Evolutionary conservation across 1,284 basidiomycete genomes (phyloP), one percentile per base, ranked within the genome.

Genomic region (Cutaneotrichosporon sp.): DNA sequence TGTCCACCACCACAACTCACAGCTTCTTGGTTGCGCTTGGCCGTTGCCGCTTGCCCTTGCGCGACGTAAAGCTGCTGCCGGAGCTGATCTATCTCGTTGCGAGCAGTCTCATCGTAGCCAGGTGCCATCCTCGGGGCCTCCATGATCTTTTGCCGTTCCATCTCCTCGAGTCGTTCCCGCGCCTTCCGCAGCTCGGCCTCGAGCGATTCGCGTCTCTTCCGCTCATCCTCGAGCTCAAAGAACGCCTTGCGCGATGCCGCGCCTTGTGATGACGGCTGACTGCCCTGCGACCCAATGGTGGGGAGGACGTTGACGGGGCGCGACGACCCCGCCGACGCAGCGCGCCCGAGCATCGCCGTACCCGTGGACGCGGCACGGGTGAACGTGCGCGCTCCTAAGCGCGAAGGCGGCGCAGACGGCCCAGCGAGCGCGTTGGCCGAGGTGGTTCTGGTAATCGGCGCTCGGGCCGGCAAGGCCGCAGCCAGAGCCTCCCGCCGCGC

Each of bases 331-430:
- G 56, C 46, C 20, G 46, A 24, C 49, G 54, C 46, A 29, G 56
- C 58, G 4, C 57, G 64, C 27, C 60, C 53, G 42, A 70, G 63
- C 4, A 69, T 56, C 7, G 73, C 70, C 29, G 66, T 59, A 2
- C 74, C 73, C 9, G 67, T 68, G 2, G 76, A 78, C 5, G 67
- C 62, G 8, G 74, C 73, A 22, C 75, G 65, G 3, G 72, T 64
- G 3, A 78, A 60, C 3, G 47, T 34, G 16, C 62, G 56, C 8
- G 56, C n/a, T 3, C 25, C 33, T 31, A 57, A 57, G 18, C 22
- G 22, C 13, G 52, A 56, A 6, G 54, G 51, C 6, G 47, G 18
- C 13, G 47, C 14, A 1, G 55, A 53, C 8, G 47, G 43, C 9
- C 54, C 54, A 3, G 50, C 51, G 7, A 57, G 46, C 22, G 57